Percentiles rank a stretch among this genome's conserved stretches.
Evolutionary conservation across 495 filamentous ascomycete species (phyloP).

Genomic region (Penicillium chermesinum): DNA sequence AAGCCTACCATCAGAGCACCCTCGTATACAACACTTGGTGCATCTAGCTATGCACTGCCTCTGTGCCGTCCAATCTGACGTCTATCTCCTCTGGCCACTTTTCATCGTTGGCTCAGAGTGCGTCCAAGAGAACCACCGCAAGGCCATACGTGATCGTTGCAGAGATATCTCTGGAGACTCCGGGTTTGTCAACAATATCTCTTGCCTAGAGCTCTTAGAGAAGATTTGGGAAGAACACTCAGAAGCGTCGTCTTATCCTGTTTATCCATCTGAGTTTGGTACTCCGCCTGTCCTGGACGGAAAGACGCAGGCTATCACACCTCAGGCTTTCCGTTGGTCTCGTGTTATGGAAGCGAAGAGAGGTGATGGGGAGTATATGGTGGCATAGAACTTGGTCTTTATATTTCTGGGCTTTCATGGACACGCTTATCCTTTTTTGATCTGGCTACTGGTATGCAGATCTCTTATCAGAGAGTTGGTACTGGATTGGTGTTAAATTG

Average conservation of each 20-base stretch:
- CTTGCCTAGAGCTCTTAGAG: slow-evolving; percentile 80
- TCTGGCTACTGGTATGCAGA: not conserved
- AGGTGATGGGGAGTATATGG: slow-evolving; percentile 80
- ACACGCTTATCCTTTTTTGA: not conserved
- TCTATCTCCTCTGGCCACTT: slow-evolving; percentile 90
- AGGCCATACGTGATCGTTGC: slow-evolving; percentile 72
- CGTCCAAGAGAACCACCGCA: slow-evolving; percentile 72
- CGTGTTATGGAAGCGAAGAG: slow-evolving; percentile 62
- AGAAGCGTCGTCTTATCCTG: slow-evolving; percentile 17
- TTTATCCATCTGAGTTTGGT: slow-evolving; percentile 17
- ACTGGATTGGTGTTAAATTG: slow-evolving; percentile 3
- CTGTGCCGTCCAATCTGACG: slow-evolving; percentile 70
- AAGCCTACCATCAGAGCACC: slow-evolving; percentile 63
- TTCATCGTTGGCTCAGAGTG: slow-evolving; percentile 91
- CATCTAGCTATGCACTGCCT: slow-evolving; percentile 76
- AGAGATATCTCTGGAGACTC: slow-evolving; percentile 80
- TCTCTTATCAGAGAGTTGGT: not conserved
- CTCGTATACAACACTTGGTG: slow-evolving; percentile 79
- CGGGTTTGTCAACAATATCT: slow-evolving; percentile 88
- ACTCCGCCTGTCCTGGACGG: slow-evolving; percentile 17
- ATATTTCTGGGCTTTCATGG: too few relatives aligned
- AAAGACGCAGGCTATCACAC: slow-evolving; percentile 11
- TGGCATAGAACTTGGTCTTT: too few relatives aligned
- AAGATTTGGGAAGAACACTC: slow-evolving; percentile 65
- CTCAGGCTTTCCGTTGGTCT: slow-evolving; percentile 68